A percentile compares a stretch with the other conserved stretches of the same genome.
Evolutionary conservation across 2,329 filamentous ascomycete species (phyloP).

Genomic region (Fusarium napiforme): DNA sequence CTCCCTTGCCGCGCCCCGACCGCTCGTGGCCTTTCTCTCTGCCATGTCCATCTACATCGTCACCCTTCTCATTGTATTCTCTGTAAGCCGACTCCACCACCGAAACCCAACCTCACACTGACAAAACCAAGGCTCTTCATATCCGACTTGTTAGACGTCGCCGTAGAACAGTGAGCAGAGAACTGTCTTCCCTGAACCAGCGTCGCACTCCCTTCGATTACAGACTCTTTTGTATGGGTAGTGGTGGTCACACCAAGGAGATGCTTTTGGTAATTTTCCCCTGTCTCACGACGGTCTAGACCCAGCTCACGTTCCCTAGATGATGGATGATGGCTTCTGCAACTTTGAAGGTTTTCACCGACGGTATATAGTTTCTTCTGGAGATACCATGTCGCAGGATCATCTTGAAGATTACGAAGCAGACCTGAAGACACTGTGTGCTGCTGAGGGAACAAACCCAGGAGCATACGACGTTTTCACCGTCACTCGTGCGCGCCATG

Average conservation of each 20-base stretch:
- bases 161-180: conserved; percentile 22
- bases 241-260: conserved; percentile 93
- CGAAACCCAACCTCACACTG: not conserved
- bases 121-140: conserved; percentile 45
- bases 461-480: conserved; percentile 71
- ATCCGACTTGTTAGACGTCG: conserved; percentile 42
- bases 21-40: conserved; percentile 21
- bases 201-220: conserved; percentile 54
- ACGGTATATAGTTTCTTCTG: conserved; percentile 83
- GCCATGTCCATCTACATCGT: conserved; percentile 37
- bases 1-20: not conserved
- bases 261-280: conserved; percentile 67
- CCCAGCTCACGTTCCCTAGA: conserved; percentile 44
- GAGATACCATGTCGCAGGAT: conserved; percentile 74
- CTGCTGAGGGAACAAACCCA: conserved; percentile 27
- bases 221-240: conserved; percentile 85
- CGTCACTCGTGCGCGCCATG: conserved; percentile 79
- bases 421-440: conserved; percentile 44
- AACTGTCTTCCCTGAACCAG: conserved; percentile 10
- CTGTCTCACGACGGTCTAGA: too few relatives aligned
- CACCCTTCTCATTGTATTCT: conserved; percentile 44
- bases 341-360: conserved; percentile 68
- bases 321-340: conserved; percentile 72
- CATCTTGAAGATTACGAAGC: conserved; percentile 70
- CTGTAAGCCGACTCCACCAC: conserved; percentile 39